Evolutionary conservation across 805 yeast genomes (phyloP).

Genomic region (Candida glaebosa): DNA sequence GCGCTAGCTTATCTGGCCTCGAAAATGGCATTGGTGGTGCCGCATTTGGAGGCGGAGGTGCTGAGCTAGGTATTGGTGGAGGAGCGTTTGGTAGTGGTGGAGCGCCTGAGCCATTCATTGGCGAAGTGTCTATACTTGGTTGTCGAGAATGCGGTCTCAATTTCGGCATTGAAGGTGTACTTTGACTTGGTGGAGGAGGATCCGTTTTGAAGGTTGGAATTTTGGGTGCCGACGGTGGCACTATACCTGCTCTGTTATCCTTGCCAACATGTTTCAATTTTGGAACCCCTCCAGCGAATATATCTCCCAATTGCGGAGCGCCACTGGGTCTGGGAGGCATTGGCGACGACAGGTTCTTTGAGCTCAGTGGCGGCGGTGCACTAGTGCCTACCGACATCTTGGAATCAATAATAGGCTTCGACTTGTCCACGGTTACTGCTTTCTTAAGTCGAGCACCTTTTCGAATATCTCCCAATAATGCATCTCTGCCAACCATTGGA

Average conservation of each 20-base stretch:
- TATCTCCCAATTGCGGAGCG: slow-evolving; percentile 58
- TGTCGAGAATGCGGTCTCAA: slow-evolving; percentile 12
- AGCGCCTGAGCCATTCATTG: slow-evolving; percentile 9
- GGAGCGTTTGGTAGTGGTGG: slow-evolving; percentile 16
- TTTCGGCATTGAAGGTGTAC: slow-evolving; percentile 10
- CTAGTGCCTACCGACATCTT: slow-evolving; percentile 23
- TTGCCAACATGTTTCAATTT: slow-evolving; percentile 45
- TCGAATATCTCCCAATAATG: slow-evolving; percentile 76
- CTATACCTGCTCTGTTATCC: slow-evolving; percentile 35
- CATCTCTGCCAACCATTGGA: slow-evolving; percentile 34
- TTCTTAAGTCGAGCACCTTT: slow-evolving; percentile 46
- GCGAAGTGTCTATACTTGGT: slow-evolving; percentile 11
- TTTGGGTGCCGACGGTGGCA: slow-evolving; percentile 37
- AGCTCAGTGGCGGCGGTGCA: slow-evolving; percentile 16
- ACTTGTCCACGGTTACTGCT: slow-evolving; percentile 42
- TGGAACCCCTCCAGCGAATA: slow-evolving; percentile 80
- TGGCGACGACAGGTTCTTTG: slow-evolving; percentile 19
- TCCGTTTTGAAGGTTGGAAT: slow-evolving; percentile 20
- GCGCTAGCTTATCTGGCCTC: slow-evolving; percentile 15
- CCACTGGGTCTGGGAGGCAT: slow-evolving; percentile 25
- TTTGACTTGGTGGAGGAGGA: slow-evolving; percentile 4
- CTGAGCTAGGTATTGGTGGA: slow-evolving; percentile 24
- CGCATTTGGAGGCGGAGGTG: slow-evolving; percentile 12
- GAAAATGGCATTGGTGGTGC: slow-evolving; percentile 17
- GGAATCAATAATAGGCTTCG: slow-evolving; percentile 56